Conservation (phyloP, 768 basidiomycete genomes). For the Boletus speciosus region DNA sequence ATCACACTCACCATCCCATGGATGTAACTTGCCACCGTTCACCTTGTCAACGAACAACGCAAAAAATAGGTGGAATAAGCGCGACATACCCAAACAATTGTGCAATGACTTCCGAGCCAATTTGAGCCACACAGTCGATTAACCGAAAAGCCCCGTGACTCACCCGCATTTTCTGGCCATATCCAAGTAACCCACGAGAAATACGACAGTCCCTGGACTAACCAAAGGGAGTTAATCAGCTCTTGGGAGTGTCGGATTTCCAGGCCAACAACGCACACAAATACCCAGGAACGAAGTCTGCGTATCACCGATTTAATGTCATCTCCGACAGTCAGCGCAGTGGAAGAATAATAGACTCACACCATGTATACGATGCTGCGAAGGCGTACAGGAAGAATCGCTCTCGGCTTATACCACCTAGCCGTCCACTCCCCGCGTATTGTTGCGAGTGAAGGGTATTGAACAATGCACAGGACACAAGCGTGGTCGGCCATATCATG, state of each 20-base stretch:
- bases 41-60: background rate
- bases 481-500: slow-evolving; percentile 74
- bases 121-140: slow-evolving; percentile 15
- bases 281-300: slow-evolving; percentile 46
- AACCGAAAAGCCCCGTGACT: slow-evolving; percentile 18
- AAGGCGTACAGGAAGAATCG: slow-evolving; percentile 73
- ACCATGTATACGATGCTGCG: slow-evolving; percentile 56
- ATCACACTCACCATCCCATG: slow-evolving; percentile 43
- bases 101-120: slow-evolving; percentile 35
- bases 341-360: slow-evolving; percentile 31
- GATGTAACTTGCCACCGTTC: slow-evolving; percentile 22
- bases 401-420: slow-evolving; percentile 67
- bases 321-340: background rate
- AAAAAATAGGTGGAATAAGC: background rate
- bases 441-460: slow-evolving; percentile 73
- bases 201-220: slow-evolving; percentile 48
- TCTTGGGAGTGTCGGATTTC: background rate
- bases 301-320: slow-evolving; percentile 8
- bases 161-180: slow-evolving; percentile 45
- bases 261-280: slow-evolving; percentile 30
- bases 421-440: slow-evolving; percentile 60
- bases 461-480: slow-evolving; percentile 72
- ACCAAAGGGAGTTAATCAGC: slow-evolving; percentile 19
- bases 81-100: slow-evolving; percentile 45
- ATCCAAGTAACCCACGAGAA: slow-evolving; percentile 62